Evolutionary conservation across 2,329 filamentous ascomycete species (phyloP).

Genomic region (Epichloe coenophiala): DNA sequence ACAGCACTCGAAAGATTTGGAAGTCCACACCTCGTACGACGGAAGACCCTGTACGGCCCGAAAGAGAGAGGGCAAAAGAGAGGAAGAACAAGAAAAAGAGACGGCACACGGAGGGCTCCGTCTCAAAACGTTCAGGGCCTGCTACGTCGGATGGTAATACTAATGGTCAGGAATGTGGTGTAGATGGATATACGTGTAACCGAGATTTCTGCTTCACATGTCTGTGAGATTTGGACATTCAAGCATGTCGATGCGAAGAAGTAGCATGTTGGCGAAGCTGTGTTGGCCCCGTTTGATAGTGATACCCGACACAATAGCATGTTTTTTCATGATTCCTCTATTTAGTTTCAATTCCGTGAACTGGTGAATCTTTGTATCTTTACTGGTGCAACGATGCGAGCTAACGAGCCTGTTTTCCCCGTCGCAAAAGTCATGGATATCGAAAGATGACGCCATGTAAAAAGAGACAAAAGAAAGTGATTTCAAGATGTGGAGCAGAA

Average conservation of each 20-base stretch:
- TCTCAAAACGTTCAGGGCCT: conserved; percentile 17
- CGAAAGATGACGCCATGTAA: too few relatives aligned
- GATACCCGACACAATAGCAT: too few relatives aligned
- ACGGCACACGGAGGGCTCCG: conserved; percentile 1
- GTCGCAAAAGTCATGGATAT: too few relatives aligned
- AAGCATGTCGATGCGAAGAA: not conserved
- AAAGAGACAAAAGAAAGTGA: too few relatives aligned
- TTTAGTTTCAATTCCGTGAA: too few relatives aligned
- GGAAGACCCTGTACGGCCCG: conserved; percentile 15
- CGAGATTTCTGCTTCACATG: conserved; percentile 49
- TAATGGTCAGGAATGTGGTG: conserved; percentile 33
- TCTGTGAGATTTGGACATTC: conserved; percentile 14
- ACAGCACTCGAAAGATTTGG: conserved; percentile 13
- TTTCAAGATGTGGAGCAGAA: too few relatives aligned
- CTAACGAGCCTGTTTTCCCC: too few relatives aligned
- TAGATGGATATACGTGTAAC: conserved; percentile 40
- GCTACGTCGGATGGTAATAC: conserved; percentile 33
- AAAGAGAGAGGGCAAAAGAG: conserved; percentile 10
- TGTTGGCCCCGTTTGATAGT: not conserved
- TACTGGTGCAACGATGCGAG: too few relatives aligned
- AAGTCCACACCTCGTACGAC: conserved; percentile 17
- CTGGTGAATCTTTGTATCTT: too few relatives aligned
- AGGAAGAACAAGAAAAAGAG: conserved; percentile 3
- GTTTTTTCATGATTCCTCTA: too few relatives aligned
- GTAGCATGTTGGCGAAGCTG: too few relatives aligned